A percentile compares a stretch with the other conserved stretches of the same genome.
Conservation (phyloP, 1,139 yeast genomes). For the Geotrichum carabidarum region DNA sequence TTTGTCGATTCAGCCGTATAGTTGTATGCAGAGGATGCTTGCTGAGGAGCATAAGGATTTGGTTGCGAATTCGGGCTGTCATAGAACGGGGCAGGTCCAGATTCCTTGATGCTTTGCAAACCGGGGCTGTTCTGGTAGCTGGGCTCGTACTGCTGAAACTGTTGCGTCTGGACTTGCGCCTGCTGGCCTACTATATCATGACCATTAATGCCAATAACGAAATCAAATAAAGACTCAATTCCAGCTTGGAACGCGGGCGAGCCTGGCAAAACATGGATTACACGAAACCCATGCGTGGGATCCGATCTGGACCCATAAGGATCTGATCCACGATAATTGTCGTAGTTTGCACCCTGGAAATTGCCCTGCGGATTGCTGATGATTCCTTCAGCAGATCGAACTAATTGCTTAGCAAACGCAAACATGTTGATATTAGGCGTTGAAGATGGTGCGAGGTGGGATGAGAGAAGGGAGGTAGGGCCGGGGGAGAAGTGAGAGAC, state of each 20-base stretch:
- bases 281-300: conserved; percentile 50
- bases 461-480: neutral
- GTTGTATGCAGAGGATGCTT: neutral
- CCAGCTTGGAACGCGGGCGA: conserved; percentile 48
- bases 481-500: neutral
- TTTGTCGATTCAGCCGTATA: conserved; percentile 4
- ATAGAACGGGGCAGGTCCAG: neutral
- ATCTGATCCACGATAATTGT: conserved; percentile 29
- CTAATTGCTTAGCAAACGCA: conserved; percentile 81
- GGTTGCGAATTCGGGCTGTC: neutral
- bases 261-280: conserved; percentile 45
- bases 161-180: neutral
- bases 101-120: conserved; percentile 12
- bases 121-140: neutral
- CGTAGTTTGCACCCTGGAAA: conserved; percentile 39
- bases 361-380: conserved; percentile 23
- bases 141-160: conserved; percentile 5
- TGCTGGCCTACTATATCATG: conserved; percentile 43
- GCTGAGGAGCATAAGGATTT: conserved; percentile 4
- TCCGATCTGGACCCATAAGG: conserved; percentile 39
- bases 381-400: conserved; percentile 60
- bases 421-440: conserved; percentile 51
- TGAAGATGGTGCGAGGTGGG: neutral
- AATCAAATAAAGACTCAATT: conserved; percentile 83
- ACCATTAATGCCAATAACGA: conserved; percentile 70